Base-by-base conservation (phyloP, 2,329 filamentous ascomycete genomes). In the Neonectria faginata region DNA sequence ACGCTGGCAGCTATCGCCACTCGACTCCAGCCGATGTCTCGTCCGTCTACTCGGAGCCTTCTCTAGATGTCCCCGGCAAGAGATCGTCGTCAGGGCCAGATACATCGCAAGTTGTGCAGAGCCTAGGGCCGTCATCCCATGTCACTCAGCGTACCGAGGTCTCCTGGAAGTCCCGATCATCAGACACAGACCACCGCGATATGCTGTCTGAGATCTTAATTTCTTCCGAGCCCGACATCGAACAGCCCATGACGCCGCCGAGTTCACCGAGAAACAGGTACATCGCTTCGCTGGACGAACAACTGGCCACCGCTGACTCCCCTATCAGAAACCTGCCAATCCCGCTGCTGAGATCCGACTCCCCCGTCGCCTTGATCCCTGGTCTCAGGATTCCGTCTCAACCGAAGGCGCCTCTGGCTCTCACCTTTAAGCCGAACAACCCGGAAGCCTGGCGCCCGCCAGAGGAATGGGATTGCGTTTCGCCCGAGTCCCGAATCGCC, bases 401-500 rank as follows among this genome's bases (percentile, higher is more conserved):
- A 20, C 47, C 63, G 5, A 61, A 64, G 48, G 53, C 64, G 0
- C 67, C 67, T 0, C n/a, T 67, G 1, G 75, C 70, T 2, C 64
- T 70, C 31, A 65, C 73, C 7, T 76, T 76, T 59, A 75, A 70
- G 31, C 71, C 77, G 4, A 78, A 77, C 20, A 79, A 81, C 48
- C 75, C 77, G 0, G 80, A 83, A 16, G 73, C 77, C n/a, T 85
- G 83, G 83, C 82, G 78, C 42, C 78, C 83, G 0, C 81, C 81
- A 0, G 75, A 81, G 33, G 79, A 81, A 9, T 85, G 82, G 82
- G 75, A 79, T 18, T 79, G 77, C 29, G 47, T 73, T 65, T 27
- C 55, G 2, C 18, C 20, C 16, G 57, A 68, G 25, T 36, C 54
- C 1, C 22, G 33, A 4, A 33, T 39, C 5, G 8, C 29, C 3